Base-by-base conservation (phyloP, 2,329 filamentous ascomycete genomes). In the Ophiognomonia clavigignenti-juglandacearum region DNA sequence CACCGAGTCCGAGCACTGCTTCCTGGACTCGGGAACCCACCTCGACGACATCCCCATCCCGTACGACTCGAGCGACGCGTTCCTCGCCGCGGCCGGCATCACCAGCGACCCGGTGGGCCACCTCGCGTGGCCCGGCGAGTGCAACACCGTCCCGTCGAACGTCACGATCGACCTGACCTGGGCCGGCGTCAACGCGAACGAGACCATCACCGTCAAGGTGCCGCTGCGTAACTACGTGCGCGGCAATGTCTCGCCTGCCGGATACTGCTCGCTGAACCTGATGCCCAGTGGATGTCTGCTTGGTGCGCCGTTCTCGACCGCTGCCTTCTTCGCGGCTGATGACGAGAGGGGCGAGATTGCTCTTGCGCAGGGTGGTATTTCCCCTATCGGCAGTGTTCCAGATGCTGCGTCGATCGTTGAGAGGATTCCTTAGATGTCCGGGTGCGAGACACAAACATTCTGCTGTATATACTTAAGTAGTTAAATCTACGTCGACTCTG, bases 291-390 rank as follows among this genome's bases (percentile, higher is more conserved):
- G 52, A 1, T 67, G 64, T 44, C 52, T 54, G 1, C 56, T 66
- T 7, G 61, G 57, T 13, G 58, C 61, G 7, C 59, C 64, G 0
- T 67, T 67, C 50, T 53, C 55, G 18, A 59, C 57, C 1, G 58
- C 53, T 2, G 56, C 57, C 4, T 64, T 64, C 54, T 57, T 64
- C 19, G 61, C 62, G 7, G 57, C 61, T 34, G 59, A 65, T 43
- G 64, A 67, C 39, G 57, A 56, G 41, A 47, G 54, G 11, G 51
- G 49, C 20, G 55, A 61, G 43, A 53, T 66, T 38, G 60, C 59
- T 1, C 50, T 66, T 26, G 64, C 63, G 4, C 59, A 65, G 50
- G 63, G 63, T 9, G 64, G 58, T 5, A 54, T 66, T 11, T 58
- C 56, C 1, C 53, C 56, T 45, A 43, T 43, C 7, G 60, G 60